phyloP scores from a whole-genome alignment of 2,329 filamentous ascomycete species.

The Pseudocercospora pini-densiflorae region DNA sequence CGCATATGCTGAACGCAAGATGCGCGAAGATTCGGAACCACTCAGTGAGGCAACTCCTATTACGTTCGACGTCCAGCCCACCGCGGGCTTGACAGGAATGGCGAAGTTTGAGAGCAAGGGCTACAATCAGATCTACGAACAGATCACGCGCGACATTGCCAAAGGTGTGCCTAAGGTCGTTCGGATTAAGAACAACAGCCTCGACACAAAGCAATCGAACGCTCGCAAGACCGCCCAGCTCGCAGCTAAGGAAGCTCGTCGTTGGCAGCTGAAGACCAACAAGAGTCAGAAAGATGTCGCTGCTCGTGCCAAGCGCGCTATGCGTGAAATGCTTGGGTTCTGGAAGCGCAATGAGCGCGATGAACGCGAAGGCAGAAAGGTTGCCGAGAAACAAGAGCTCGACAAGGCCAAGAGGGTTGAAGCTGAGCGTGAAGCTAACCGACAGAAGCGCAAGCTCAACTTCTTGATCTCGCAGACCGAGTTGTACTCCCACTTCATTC shows the following conservation, averaged over 20 bases:
- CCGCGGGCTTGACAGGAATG: constrained; percentile 40
- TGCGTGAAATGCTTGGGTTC: constrained; percentile 99
- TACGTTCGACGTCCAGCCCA: constrained; percentile 36
- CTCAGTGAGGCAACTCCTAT: constrained; percentile 63
- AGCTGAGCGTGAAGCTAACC: constrained; percentile 94
- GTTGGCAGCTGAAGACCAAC: constrained; percentile 97
- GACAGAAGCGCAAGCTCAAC: constrained; percentile 98
- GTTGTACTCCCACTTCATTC: constrained; percentile 98
- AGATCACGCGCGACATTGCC: constrained; percentile 94
- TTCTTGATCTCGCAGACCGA: constrained; percentile 99
- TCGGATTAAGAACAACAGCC: constrained; percentile 83
- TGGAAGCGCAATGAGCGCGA: constrained; percentile 99
- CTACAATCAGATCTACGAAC: constrained; percentile 95
- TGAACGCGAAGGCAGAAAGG: constrained; percentile 90
- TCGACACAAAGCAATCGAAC: constrained; percentile 89
- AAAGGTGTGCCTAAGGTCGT: constrained; percentile 91
- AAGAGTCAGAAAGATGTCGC: constrained; percentile 99
- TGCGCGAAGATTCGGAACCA: constrained; percentile 45
- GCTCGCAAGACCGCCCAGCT: constrained; percentile 96
- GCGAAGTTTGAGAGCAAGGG: constrained; percentile 54
- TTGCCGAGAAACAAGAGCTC: constrained; percentile 92
- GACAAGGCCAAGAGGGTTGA: constrained; percentile 97
- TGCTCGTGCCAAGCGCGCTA: constrained; percentile 93
- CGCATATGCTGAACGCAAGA: constrained; percentile 35
- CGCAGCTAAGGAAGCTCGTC: constrained; percentile 93